A percentile compares a stretch with the other conserved stretches of the same genome.
These are phyloP conservation scores for Dipteronia sinensis DNA, from an alignment of 345 rosid species.

Conservation along the genomic window DNA sequence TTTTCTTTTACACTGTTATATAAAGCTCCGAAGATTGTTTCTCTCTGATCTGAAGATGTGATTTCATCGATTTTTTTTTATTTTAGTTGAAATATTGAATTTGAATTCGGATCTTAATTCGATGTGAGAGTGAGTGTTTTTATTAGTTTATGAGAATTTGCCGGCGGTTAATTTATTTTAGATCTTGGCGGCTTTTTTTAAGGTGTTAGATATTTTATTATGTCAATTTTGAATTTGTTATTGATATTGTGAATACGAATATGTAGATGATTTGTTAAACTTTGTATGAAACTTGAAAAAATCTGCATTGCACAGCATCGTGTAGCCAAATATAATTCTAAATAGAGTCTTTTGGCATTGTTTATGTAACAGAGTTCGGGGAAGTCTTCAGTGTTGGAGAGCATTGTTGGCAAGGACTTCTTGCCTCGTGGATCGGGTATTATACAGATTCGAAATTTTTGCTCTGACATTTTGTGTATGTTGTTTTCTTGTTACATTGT, in stretches of 20 bases:
- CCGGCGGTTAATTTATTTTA: too few species aligned
- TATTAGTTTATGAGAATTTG: neutral
- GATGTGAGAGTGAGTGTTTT: neutral
- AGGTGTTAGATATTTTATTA: neutral
- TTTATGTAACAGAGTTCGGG: slow-evolving; percentile 78
- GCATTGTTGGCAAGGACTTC: slow-evolving; percentile 96
- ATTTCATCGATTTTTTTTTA: neutral
- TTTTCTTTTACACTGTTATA: neutral
- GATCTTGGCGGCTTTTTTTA: neutral
- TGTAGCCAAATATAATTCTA: neutral
- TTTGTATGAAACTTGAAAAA: neutral
- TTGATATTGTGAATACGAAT: neutral
- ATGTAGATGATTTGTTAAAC: neutral
- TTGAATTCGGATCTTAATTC: neutral
- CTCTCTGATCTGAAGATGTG: slow-evolving; percentile 3
- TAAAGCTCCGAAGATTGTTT: neutral
- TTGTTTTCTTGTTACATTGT: neutral
- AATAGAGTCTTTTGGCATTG: neutral
- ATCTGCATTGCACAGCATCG: neutral
- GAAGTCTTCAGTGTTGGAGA: slow-evolving; percentile 97
- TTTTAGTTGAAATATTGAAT: neutral
- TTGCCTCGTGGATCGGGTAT: slow-evolving; percentile 99
- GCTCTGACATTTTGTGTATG: neutral
- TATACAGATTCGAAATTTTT: neutral
- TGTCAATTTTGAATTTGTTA: neutral